These are phyloP conservation scores for Helicostylum pulchrum DNA, from an alignment of 192 early-diverging fungal genomes.

Conservation along the genomic window DNA sequence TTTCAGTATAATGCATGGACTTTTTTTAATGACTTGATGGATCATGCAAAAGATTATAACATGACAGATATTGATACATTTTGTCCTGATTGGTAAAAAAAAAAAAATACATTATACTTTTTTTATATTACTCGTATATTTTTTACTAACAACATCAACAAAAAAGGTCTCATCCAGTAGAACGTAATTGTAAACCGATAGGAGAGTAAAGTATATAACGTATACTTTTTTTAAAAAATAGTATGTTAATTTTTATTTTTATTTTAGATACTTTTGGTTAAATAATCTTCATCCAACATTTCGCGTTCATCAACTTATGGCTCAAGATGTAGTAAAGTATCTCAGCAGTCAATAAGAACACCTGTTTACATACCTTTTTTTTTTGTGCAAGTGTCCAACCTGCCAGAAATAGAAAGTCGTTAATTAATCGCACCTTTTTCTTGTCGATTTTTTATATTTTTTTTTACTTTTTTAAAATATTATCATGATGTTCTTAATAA, in stretches of 20 bases:
- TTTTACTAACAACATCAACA: too few species aligned
- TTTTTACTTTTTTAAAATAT: too few species aligned
- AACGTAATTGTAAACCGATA: background rate
- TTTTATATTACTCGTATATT: too few species aligned
- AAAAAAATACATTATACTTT: background rate
- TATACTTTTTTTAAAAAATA: background rate
- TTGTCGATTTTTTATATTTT: too few species aligned
- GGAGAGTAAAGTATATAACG: background rate
- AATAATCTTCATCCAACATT: constrained; percentile 22
- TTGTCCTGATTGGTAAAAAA: constrained; percentile 19
- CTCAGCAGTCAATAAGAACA: background rate
- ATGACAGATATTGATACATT: constrained; percentile 6
- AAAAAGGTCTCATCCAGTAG: constrained; percentile 2
- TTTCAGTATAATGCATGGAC: constrained; percentile 9
- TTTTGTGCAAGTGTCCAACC: background rate
- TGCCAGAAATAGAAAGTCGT: too few species aligned
- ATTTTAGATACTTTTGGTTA: constrained; percentile 24
- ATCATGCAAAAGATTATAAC: constrained; percentile 3
- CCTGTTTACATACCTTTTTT: background rate
- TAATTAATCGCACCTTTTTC: too few species aligned
- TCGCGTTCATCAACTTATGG: constrained; percentile 15
- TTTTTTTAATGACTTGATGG: constrained; percentile 12
- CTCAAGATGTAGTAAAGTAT: background rate
- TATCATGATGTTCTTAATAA: too few species aligned
- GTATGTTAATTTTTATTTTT: background rate